Conservation (phyloP, 2,329 filamentous ascomycete species). For the Ascochyta pisi region DNA sequence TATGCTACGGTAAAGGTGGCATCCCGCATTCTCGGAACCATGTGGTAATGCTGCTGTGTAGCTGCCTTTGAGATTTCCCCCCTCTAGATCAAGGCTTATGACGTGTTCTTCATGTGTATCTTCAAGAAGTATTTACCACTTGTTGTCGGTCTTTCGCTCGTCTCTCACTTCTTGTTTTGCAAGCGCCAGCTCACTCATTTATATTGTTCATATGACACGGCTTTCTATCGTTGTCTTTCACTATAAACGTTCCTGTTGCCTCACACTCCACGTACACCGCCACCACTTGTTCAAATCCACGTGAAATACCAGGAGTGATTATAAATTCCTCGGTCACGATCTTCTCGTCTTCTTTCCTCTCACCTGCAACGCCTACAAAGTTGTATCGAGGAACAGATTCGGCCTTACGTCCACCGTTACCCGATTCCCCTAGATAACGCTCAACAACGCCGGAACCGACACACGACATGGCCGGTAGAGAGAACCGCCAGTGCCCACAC, state of each 20-base stretch:
- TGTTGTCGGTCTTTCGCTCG: background rate
- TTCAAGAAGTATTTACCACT: background rate
- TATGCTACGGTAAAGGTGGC: constrained; percentile 37
- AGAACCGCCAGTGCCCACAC: constrained; percentile 12
- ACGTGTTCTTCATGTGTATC: background rate
- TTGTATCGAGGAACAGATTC: background rate
- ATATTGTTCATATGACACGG: background rate
- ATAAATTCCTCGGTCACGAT: background rate
- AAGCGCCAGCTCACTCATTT: background rate
- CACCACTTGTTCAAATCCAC: background rate
- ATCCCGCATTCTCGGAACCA: constrained; percentile 23
- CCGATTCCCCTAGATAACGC: background rate
- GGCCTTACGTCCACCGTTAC: background rate
- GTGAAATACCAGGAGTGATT: background rate
- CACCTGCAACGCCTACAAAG: background rate
- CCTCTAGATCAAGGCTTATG: background rate
- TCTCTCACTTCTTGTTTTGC: background rate
- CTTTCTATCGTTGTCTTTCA: background rate
- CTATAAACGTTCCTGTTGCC: background rate
- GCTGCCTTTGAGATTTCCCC: background rate
- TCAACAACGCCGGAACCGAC: background rate
- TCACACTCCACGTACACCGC: background rate
- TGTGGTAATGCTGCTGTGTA: constrained; percentile 21
- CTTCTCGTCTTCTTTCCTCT: background rate
- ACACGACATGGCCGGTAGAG: constrained; percentile 3